These are phyloP conservation scores for Umbelopsis sp. DNA, from an alignment of 371 early-diverging fungal genomes.

Conservation along the genomic window DNA sequence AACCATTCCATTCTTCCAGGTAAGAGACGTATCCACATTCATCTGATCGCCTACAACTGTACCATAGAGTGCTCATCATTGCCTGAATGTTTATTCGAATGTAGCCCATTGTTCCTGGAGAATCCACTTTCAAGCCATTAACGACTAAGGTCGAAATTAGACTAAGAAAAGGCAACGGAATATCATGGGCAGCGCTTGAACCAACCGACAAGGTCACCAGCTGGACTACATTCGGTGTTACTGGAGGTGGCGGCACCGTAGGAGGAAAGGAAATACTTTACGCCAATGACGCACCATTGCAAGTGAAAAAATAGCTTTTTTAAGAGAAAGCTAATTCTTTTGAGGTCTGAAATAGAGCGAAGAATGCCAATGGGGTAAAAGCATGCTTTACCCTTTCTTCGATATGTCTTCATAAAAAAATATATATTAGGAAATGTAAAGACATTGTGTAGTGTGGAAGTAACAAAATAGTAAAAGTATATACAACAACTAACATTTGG, in stretches of 20 bases:
- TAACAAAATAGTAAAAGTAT: no score
- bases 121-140: slow-evolving; percentile 72
- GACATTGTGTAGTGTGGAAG: no score
- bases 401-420: no score
- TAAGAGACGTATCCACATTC: slow-evolving; percentile 24
- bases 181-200: slow-evolving; percentile 87
- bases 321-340: no score
- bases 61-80: background rate
- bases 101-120: slow-evolving; percentile 69
- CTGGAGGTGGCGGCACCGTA: slow-evolving; percentile 62
- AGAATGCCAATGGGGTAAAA: no score
- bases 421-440: no score
- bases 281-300: slow-evolving; percentile 11
- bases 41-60: background rate
- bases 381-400: no score
- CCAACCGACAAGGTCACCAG: slow-evolving; percentile 64
- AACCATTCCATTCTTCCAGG: slow-evolving; percentile 60
- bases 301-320: background rate
- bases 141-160: slow-evolving; percentile 88
- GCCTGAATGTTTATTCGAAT: background rate
- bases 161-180: slow-evolving; percentile 83
- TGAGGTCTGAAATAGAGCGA: no score
- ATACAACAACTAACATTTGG: no score
- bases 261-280: slow-evolving; percentile 57
- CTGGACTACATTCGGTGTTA: slow-evolving; percentile 88